Conservation (phyloP, 2,329 filamentous ascomycete genomes). For the Hypocrella siamensis region DNA sequence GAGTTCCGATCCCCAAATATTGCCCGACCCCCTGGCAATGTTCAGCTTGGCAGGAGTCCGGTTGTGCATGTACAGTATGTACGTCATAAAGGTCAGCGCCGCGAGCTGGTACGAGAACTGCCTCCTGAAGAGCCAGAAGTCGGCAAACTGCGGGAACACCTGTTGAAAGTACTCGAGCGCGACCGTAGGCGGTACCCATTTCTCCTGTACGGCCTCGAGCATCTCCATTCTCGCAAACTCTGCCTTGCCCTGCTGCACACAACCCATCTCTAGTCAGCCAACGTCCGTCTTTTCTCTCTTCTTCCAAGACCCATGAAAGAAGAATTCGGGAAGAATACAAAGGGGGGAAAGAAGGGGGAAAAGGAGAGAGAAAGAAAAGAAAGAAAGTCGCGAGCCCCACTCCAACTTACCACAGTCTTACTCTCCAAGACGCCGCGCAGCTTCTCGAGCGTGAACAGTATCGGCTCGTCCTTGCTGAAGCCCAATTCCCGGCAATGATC, state of each 20-base stretch:
- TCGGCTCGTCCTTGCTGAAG: constrained; percentile 87
- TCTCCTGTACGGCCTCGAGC: constrained; percentile 87
- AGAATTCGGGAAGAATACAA: no score
- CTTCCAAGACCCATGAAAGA: no score
- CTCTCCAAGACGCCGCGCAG: constrained; percentile 60
- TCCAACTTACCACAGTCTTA: constrained; percentile 44
- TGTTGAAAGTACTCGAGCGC: constrained; percentile 79
- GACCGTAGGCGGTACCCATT: constrained; percentile 73
- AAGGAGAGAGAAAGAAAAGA: no score
- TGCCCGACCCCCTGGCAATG: constrained; percentile 74
- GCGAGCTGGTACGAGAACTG: constrained; percentile 95
- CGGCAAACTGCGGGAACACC: constrained; percentile 74
- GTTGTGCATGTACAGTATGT: constrained; percentile 92
- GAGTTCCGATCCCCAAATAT: constrained; percentile 91
- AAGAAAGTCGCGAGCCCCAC: no score
- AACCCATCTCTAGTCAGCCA: not conserved
- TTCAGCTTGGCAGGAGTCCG: constrained; percentile 92
- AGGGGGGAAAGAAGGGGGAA: no score
- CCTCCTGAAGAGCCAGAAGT: constrained; percentile 97
- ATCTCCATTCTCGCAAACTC: constrained; percentile 79
- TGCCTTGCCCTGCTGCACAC: constrained; percentile 38
- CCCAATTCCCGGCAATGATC: constrained; percentile 81
- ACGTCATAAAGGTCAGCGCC: constrained; percentile 94
- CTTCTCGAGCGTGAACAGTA: constrained; percentile 92
- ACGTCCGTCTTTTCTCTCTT: no score